These are phyloP conservation scores for Globisporangium spiculum DNA, from an alignment of 352 stramenopile genomes.

Conservation along the genomic window DNA sequence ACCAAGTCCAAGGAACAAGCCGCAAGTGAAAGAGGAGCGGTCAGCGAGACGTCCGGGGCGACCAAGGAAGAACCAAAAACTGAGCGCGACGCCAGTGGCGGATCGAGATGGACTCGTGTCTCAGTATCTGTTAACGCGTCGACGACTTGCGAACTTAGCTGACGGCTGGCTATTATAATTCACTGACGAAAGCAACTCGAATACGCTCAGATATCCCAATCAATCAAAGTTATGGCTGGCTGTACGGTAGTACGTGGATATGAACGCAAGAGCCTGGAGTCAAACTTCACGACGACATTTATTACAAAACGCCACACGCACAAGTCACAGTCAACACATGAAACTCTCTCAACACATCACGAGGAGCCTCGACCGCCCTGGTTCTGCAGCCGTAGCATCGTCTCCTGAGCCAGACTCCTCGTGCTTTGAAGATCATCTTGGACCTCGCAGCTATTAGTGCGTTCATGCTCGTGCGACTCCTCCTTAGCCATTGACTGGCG, in stretches of 20 bases:
- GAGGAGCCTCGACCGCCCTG: neutral
- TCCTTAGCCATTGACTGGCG: neutral
- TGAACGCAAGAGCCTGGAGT: too few species aligned
- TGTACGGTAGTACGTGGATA: too few species aligned
- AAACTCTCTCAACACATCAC: neutral
- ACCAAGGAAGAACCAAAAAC: neutral
- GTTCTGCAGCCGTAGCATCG: constrained; percentile 5
- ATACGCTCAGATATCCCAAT: too few species aligned
- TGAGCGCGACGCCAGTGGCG: neutral
- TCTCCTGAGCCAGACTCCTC: neutral
- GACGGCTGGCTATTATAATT: too few species aligned
- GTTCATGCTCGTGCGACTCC: neutral
- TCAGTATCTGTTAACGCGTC: neutral
- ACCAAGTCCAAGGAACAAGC: neutral
- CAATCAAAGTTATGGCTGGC: too few species aligned
- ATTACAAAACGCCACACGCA: neutral
- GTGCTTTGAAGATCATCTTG: neutral
- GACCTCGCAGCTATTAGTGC: neutral
- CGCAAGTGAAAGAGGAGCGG: neutral
- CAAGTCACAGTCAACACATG: neutral
- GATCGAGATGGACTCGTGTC: neutral
- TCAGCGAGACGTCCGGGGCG: neutral
- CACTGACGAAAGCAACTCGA: too few species aligned
- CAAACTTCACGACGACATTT: neutral
- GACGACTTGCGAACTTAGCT: too few species aligned